Percentiles rank a stretch among this genome's conserved stretches.
Conservation (phyloP, 768 basidiomycete genomes). For the Boletus eberwhitei region DNA sequence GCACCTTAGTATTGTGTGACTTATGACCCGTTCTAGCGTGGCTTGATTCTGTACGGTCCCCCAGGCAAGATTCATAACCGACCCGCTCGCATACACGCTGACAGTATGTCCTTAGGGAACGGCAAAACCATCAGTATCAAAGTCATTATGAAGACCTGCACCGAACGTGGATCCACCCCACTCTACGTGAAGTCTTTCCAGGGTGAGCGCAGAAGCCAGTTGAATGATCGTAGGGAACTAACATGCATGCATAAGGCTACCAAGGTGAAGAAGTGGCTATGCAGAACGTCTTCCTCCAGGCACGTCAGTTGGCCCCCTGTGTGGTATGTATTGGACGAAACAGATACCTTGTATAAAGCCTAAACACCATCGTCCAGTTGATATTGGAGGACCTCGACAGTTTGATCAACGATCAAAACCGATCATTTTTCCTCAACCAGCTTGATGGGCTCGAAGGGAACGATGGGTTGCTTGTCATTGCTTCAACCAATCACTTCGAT, state of each 20-base stretch:
- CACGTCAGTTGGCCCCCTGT: conserved; percentile 67
- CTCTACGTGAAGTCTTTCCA: conserved; percentile 83
- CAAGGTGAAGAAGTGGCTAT: conserved; percentile 67
- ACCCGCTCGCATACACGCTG: background rate
- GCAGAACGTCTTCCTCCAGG: conserved; percentile 64
- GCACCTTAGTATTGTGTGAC: background rate
- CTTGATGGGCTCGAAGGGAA: conserved; percentile 78
- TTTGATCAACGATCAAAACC: conserved; percentile 71
- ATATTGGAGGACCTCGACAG: conserved; percentile 72
- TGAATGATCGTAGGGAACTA: background rate
- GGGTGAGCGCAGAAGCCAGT: conserved; percentile 38
- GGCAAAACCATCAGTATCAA: conserved; percentile 85
- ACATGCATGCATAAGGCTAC: conserved; percentile 37
- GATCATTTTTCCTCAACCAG: conserved; percentile 88
- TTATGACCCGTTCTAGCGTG: conserved; percentile 47
- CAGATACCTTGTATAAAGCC: conserved; percentile 19
- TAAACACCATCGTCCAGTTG: conserved; percentile 10
- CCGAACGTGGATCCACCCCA: conserved; percentile 57
- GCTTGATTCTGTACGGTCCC: conserved; percentile 81
- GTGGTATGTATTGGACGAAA: conserved; percentile 47
- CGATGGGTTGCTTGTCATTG: conserved; percentile 75
- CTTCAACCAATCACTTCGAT: conserved; percentile 83
- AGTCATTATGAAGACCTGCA: conserved; percentile 73
- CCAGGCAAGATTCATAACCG: conserved; percentile 44
- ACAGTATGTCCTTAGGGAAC: conserved; percentile 50